A percentile compares a stretch with the other conserved stretches of the same genome.
phyloP scores from a whole-genome alignment of 2,329 filamentous ascomycete genomes.

The Leptosphaerulina australis region DNA sequence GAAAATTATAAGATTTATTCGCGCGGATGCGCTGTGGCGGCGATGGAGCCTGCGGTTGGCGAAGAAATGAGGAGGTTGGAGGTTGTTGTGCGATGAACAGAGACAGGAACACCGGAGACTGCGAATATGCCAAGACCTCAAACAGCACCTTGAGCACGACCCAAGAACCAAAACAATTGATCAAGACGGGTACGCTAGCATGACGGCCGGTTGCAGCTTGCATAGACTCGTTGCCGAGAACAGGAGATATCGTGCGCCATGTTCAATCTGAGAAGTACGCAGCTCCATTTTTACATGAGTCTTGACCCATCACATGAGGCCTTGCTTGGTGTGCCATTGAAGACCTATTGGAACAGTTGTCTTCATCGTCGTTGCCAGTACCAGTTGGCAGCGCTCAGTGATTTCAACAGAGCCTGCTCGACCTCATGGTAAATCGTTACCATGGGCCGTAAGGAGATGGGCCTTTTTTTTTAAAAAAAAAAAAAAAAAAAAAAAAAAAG shows the following conservation, averaged over 20 bases:
- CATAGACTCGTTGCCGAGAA: background rate
- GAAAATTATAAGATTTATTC: conserved; percentile 22
- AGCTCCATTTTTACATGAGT: background rate
- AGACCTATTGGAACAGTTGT: conserved; percentile 1
- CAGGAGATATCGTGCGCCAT: background rate
- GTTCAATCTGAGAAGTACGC: background rate
- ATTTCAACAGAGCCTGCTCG: background rate
- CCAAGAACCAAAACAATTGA: conserved; percentile 31
- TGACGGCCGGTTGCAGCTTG: conserved; percentile 5
- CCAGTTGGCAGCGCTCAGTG: background rate
- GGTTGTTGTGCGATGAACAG: conserved; percentile 25
- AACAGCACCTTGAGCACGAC: conserved; percentile 22
- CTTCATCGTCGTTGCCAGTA: conserved; percentile 3
- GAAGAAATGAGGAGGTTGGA: conserved; percentile 43
- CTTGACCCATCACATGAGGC: conserved; percentile 3
- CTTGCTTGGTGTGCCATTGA: conserved; percentile 22
- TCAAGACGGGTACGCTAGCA: conserved; percentile 15
- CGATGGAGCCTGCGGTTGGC: conserved; percentile 17
- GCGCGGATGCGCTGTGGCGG: conserved; percentile 37
- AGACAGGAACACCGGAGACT: conserved; percentile 5
- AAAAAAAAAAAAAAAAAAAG: too few relatives aligned
- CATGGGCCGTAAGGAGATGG: background rate
- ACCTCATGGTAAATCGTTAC: background rate
- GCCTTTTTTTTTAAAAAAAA: background rate
- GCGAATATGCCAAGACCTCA: conserved; percentile 29